Percentiles rank a stretch among this genome's conserved stretches.
These are phyloP conservation scores for Aspergillus nomiae DNA, from an alignment of 2,329 filamentous ascomycete species.

Conservation along the genomic window DNA sequence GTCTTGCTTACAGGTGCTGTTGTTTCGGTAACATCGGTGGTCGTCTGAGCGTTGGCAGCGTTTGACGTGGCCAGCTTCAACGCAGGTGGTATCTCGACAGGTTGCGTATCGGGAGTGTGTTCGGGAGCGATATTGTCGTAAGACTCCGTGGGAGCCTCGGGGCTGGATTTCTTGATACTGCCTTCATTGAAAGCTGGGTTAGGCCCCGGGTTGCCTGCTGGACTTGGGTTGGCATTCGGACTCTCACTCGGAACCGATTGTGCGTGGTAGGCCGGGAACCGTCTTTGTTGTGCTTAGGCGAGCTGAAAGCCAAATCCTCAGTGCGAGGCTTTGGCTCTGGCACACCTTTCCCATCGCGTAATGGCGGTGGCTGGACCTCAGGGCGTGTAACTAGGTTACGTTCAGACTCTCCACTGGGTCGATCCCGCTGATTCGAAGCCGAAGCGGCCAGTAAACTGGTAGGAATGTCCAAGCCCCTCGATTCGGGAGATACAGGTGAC, in stretches of 20 bases:
- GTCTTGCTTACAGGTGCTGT: slow-evolving; percentile 7
- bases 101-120: slow-evolving; percentile 16
- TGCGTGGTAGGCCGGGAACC: slow-evolving; percentile 33
- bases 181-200: slow-evolving; percentile 32
- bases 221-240: slow-evolving; percentile 20
- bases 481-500: slow-evolving; percentile 20
- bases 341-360: slow-evolving; percentile 28
- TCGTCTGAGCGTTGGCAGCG: slow-evolving; percentile 8
- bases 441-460: slow-evolving; percentile 16
- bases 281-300: slow-evolving; percentile 28
- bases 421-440: slow-evolving; percentile 12
- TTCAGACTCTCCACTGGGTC: slow-evolving; percentile 19
- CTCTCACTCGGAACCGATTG: slow-evolving; percentile 28
- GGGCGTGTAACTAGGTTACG: slow-evolving; percentile 23
- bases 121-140: slow-evolving; percentile 32
- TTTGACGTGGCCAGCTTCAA: slow-evolving; percentile 24
- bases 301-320: slow-evolving; percentile 20
- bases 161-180: slow-evolving; percentile 36
- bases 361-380: slow-evolving; percentile 28
- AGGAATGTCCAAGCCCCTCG: slow-evolving; percentile 26
- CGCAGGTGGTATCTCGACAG: slow-evolving; percentile 23
- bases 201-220: slow-evolving; percentile 30
- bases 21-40: slow-evolving; percentile 14
- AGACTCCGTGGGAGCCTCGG: slow-evolving; percentile 34
- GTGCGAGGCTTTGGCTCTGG: slow-evolving; percentile 23